Evolutionary conservation across 2,329 filamentous ascomycete species (phyloP).

Genomic region (Rutstroemia sp.): DNA sequence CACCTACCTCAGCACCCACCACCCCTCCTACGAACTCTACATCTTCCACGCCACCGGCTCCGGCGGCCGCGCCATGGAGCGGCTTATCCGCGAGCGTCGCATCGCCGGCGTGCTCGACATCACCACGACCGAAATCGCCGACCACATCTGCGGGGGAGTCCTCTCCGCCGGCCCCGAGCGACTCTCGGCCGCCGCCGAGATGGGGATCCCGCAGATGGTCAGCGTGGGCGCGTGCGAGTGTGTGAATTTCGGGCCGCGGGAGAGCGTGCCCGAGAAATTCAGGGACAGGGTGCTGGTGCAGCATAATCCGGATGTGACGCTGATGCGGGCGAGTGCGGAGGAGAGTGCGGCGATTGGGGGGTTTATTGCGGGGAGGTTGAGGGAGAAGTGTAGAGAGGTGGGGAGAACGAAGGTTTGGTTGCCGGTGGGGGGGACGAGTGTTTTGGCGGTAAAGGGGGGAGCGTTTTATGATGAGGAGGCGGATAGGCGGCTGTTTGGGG

Average conservation of each 20-base stretch:
- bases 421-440: conserved; percentile 53
- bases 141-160: conserved; percentile 54
- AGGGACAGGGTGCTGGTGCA: conserved; percentile 45
- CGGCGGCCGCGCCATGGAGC: conserved; percentile 63
- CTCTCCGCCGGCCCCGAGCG: conserved; percentile 51
- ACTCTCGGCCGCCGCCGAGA: conserved; percentile 48
- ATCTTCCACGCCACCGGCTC: conserved; percentile 65
- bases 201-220: conserved; percentile 51
- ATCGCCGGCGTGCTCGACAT: conserved; percentile 62
- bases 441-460: conserved; percentile 46
- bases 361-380: conserved; percentile 49
- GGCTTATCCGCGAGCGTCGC: conserved; percentile 47
- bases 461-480: conserved; percentile 43
- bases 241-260: conserved; percentile 45
- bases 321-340: conserved; percentile 55
- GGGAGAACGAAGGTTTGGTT: conserved; percentile 48
- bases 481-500: conserved; percentile 44
- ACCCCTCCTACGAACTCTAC: conserved; percentile 46
- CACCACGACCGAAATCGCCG: conserved; percentile 64
- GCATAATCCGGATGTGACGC: conserved; percentile 59
- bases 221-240: conserved; percentile 39
- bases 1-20: conserved; percentile 35
- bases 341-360: conserved; percentile 49
- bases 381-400: conserved; percentile 31
- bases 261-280: conserved; percentile 49